Base-by-base conservation (phyloP, 441 rosid genomes). In the Populus hybrid region DNA sequence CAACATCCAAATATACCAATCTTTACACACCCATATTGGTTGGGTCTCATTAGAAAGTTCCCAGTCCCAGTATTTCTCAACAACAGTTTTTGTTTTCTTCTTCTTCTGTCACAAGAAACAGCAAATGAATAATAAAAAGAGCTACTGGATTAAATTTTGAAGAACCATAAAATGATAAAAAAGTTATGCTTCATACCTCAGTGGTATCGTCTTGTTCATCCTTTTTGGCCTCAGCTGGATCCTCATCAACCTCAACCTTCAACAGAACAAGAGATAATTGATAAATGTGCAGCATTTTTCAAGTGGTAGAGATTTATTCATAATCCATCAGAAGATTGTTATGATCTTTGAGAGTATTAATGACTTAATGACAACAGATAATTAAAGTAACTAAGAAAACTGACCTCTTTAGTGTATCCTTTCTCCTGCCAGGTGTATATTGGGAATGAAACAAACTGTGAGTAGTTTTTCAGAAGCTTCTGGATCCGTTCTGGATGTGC, bases 41-140 rank as follows among this genome's bases (percentile, higher is more conserved):
- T 95, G 97, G 11, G 97, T 95, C 89, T 95, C 99, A 82, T 95
- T 95, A 5, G 90, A 85, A 35, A 92, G 95, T 73, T 91, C 97
- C 99, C 98, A 93, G 83, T 95, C 99, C 99, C 99, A 95, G 85
- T 88, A 95, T 79, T 81, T 90, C 86, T 95, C 99, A 66, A 95
- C 91, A 59, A 95, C 92, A 46, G 92, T 91, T 81, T 95, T 92
- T 67, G 97, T 95, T 83, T 92, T 95, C 88, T 90, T 95, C 91
- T 93, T 92, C 81, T 86, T 90, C 97, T 92, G 90, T 78, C 50
- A 79, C 69, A 80, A 9, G 67, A 73, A 65, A 54, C 57, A 46
- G 6, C 57, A 46, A 46, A 5, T 46, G 30, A 28, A 42, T 72
- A 74, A 77, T 26, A 34, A 67, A n/a, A 69, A 80, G 9, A 59